phyloP scores from a whole-genome alignment of 169 alveolate species.

The Eimeria brunetti region DNA sequence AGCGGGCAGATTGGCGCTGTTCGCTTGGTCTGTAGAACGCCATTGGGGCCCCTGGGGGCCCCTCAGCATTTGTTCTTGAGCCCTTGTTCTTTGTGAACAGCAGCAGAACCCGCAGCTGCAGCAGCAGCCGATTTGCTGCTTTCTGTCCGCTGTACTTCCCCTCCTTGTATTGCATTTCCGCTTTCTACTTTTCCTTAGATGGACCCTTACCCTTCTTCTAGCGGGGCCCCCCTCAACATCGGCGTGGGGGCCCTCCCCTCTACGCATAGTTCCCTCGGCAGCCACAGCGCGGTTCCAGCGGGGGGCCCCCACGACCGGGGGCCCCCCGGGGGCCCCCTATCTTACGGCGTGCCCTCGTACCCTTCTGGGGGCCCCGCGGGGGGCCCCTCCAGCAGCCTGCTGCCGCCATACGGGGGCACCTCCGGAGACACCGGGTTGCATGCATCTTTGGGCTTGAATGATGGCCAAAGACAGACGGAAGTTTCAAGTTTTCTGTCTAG shows the following conservation, averaged over 20 bases:
- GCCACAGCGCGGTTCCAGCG: not conserved
- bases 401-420: not conserved
- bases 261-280: not conserved
- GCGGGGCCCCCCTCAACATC: not conserved
- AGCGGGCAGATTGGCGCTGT: too few species aligned
- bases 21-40: not conserved
- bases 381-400: not conserved
- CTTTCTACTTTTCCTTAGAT: not conserved
- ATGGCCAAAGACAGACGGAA: not conserved
- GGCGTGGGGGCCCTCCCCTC: not conserved
- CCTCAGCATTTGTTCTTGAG: not conserved
- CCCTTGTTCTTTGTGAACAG: not conserved
- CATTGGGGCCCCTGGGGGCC: not conserved
- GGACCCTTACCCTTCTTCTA: constrained; percentile 16
- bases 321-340: not conserved
- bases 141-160: not conserved
- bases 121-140: not conserved
- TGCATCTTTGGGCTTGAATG: not conserved
- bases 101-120: not conserved
- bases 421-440: not conserved
- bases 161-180: not conserved
- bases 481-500: not conserved
- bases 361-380: constrained; percentile 10
- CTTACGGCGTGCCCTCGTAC: not conserved
- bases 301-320: not conserved